These are phyloP conservation scores for Hypoxylon fuscum DNA, from an alignment of 495 filamentous ascomycete species.

Conservation along the genomic window DNA sequence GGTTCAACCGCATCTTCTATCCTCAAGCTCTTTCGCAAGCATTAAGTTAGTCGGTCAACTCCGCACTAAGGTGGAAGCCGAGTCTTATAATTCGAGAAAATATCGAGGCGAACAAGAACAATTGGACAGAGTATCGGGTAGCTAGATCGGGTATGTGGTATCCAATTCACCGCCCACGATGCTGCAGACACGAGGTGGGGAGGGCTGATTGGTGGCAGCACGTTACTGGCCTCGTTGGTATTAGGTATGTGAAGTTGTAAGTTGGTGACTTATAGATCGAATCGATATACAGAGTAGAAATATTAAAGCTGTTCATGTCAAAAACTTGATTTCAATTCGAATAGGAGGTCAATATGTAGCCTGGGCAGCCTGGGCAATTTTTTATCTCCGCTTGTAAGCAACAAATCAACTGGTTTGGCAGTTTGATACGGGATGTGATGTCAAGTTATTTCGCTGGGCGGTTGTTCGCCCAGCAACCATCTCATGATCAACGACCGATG, in stretches of 20 bases:
- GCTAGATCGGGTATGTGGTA: slow-evolving; percentile 26
- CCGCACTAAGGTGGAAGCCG: slow-evolving; percentile 12
- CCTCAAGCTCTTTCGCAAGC: slow-evolving; percentile 8
- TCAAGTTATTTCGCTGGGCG: slow-evolving; percentile 29
- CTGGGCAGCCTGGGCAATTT: neutral
- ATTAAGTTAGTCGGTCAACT: slow-evolving; percentile 32
- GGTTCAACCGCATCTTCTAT: slow-evolving; percentile 34
- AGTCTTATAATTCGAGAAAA: slow-evolving; percentile 12
- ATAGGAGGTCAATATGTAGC: slow-evolving; percentile 5
- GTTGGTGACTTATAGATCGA: neutral
- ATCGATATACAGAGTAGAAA: neutral
- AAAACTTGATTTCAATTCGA: neutral
- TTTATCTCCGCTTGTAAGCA: neutral
- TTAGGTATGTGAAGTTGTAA: slow-evolving; percentile 8
- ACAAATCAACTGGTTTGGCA: slow-evolving; percentile 25
- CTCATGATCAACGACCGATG: slow-evolving; percentile 14
- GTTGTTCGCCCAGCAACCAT: slow-evolving; percentile 46
- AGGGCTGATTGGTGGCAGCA: slow-evolving; percentile 23
- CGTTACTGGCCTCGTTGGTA: slow-evolving; percentile 21
- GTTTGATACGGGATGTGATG: slow-evolving; percentile 23
- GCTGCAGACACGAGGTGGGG: slow-evolving; percentile 41
- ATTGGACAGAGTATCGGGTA: slow-evolving; percentile 15
- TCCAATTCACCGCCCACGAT: slow-evolving; percentile 28
- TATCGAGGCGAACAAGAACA: slow-evolving; percentile 1
- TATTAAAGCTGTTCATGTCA: slow-evolving; percentile 10